Evolutionary conservation across 2,329 filamentous ascomycete species (phyloP).

Genomic region (Fusarium tjaetaba): DNA sequence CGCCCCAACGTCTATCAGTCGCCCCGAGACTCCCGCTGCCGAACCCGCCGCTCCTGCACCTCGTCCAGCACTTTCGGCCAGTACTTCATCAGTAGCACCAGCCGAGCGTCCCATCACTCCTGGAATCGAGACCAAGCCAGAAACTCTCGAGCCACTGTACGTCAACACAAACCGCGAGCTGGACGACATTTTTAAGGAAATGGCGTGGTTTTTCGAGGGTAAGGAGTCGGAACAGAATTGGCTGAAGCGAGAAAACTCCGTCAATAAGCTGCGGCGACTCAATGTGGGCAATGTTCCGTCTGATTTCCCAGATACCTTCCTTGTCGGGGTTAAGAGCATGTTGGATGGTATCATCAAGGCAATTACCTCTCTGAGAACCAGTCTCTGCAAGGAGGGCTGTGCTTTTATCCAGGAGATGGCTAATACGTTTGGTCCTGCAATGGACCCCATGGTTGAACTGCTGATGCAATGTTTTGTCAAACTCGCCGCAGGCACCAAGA

Average conservation of each 20-base stretch:
- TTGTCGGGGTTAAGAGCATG: conserved; percentile 75
- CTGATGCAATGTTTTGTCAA: conserved; percentile 91
- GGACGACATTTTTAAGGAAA: conserved; percentile 86
- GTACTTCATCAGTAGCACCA: conserved; percentile 58
- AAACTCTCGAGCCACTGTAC: conserved; percentile 81
- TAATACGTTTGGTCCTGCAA: conserved; percentile 75
- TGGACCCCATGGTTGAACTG: conserved; percentile 91
- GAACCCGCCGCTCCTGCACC: conserved; percentile 50
- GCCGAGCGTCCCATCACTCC: conserved; percentile 68
- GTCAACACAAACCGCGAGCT: conserved; percentile 86
- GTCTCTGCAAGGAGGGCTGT: conserved; percentile 87
- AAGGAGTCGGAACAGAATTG: conserved; percentile 92
- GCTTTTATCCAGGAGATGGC: conserved; percentile 86
- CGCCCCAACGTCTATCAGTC: conserved; percentile 57
- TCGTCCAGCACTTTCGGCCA: conserved; percentile 59
- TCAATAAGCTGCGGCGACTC: conserved; percentile 79
- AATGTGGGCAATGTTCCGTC: conserved; percentile 84
- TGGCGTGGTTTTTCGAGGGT: conserved; percentile 85
- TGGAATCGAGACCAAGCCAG: conserved; percentile 70
- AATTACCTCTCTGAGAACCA: conserved; percentile 84
- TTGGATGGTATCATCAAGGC: conserved; percentile 91
- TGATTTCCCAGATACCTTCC: conserved; percentile 78
- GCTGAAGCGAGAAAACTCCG: conserved; percentile 84
- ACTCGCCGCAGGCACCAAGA: conserved; percentile 88
- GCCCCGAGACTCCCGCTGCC: conserved; percentile 54